Evolutionary conservation across 2,329 filamentous ascomycete species (phyloP), one percentile per base, ranked within the genome.

Genomic region (Xylariaceae sp.): DNA sequence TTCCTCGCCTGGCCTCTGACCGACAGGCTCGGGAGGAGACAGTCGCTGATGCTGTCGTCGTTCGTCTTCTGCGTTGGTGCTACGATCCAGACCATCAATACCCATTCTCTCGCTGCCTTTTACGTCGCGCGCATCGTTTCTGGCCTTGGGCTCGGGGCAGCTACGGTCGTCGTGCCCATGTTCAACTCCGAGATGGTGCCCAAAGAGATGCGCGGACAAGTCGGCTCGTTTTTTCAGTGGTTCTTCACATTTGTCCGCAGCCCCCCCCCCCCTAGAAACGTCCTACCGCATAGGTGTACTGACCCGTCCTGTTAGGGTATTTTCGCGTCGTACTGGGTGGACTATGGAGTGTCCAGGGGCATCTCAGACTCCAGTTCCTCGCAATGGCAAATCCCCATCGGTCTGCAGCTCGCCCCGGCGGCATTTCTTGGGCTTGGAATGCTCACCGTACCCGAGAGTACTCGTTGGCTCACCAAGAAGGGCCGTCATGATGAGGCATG

Each of bases 301-400:
- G 15, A 2, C 4, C 11, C n/a, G 6, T 32, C n/a, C 32, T 3
- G 18, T 22, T 30, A 51, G 48, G 65, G 73, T 1, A 76, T 76
- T 38, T 69, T 75, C 34, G 60, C 65, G 0, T 72, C 69, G 3
- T 78, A 77, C 54, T 77, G 73, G 71, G 63, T 77, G 33, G 72
- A 76, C 54, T 77, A 75, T 41, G 71, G 63, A 13, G 67, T 71
- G 4, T 51, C 59, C 2, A 55, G 56, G 26, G 51, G 60, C 41
- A 58, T 68, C 34, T 35, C 44, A 3, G 41, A 52, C 3, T 42
- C 50, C n/a, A 52, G 62, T 31, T 48, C 68, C 0, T 56, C 56
- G 2, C 74, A 79, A 57, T 79, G 74, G 76, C 74, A 77, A 55
- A 67, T 78, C 19, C 75, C 74, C 1, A 67, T 79, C 39, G 74